A percentile compares a stretch with the other conserved stretches of the same genome.
These are phyloP conservation scores for Eucalyptus sp. DNA, from an alignment of 345 rosid species.

Conservation along the genomic window DNA sequence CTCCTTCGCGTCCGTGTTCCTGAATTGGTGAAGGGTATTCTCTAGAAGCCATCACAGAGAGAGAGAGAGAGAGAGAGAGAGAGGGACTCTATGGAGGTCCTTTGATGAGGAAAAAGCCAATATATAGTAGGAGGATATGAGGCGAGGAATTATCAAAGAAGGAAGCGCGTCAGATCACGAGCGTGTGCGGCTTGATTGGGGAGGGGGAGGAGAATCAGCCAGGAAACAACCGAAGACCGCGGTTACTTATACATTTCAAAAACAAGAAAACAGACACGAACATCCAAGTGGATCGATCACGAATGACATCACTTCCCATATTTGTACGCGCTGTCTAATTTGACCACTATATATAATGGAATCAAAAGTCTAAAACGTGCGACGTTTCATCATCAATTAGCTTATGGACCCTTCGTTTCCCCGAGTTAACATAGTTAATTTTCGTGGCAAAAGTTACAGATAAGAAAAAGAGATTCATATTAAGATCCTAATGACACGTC, in stretches of 20 bases:
- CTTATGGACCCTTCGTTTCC: not conserved
- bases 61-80: not conserved
- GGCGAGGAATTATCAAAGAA: not conserved
- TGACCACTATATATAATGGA: not conserved
- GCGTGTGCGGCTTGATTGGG: not conserved
- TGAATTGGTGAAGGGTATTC: constrained; percentile 9
- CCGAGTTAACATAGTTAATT: not conserved
- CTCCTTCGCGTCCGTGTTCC: constrained; percentile 12
- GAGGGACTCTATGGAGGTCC: not conserved
- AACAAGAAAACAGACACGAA: not conserved
- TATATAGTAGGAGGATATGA: not conserved
- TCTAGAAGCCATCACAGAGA: not conserved
- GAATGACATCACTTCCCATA: not conserved
- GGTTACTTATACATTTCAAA: not conserved
- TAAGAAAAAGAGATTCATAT: not conserved
- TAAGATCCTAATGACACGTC: not conserved
- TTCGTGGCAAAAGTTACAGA: not conserved
- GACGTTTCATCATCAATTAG: not conserved
- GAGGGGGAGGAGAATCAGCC: not conserved
- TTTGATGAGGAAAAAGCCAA: not conserved
- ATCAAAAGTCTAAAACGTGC: not conserved
- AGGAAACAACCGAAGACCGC: not conserved
- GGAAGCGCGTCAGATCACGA: not conserved
- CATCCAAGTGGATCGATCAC: not conserved
- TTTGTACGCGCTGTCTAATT: not conserved